phyloP scores from a whole-genome alignment of 345 rosid species.

The Ceriops decandra region DNA sequence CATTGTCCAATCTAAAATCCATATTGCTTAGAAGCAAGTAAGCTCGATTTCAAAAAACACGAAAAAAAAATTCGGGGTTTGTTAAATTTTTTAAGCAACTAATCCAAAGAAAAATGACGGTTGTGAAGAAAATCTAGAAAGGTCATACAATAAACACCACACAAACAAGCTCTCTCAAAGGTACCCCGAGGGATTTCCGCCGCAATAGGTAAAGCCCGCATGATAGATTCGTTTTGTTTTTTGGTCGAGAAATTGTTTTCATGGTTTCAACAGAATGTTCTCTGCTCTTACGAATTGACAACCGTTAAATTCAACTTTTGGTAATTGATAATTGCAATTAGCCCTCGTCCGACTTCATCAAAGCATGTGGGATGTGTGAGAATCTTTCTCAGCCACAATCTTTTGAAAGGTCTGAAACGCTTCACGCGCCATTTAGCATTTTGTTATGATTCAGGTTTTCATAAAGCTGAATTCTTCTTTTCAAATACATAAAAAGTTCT shows the following conservation, averaged over 20 bases:
- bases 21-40: no score
- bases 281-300: not conserved
- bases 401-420: not conserved
- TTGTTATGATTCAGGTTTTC: not conserved
- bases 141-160: conserved; percentile 20
- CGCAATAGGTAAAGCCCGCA: conserved; percentile 12
- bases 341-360: not conserved
- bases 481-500: not conserved
- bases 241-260: not conserved
- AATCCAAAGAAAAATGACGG: not conserved
- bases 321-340: no score
- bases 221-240: conserved; percentile 5
- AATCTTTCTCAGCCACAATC: conserved; percentile 23
- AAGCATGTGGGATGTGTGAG: not conserved
- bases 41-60: no score
- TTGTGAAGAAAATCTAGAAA: conserved; percentile 9
- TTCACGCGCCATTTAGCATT: not conserved
- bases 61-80: no score
- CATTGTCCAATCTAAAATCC: no score
- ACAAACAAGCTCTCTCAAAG: not conserved
- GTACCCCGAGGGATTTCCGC: conserved; percentile 23
- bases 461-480: conserved; percentile 8
- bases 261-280: not conserved
- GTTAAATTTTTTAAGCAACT: no score
- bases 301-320: not conserved